A percentile compares a stretch with the other conserved stretches of the same genome.
Evolutionary conservation across 345 rosid species (phyloP).

Genomic region (Moricandia arvensis): DNA sequence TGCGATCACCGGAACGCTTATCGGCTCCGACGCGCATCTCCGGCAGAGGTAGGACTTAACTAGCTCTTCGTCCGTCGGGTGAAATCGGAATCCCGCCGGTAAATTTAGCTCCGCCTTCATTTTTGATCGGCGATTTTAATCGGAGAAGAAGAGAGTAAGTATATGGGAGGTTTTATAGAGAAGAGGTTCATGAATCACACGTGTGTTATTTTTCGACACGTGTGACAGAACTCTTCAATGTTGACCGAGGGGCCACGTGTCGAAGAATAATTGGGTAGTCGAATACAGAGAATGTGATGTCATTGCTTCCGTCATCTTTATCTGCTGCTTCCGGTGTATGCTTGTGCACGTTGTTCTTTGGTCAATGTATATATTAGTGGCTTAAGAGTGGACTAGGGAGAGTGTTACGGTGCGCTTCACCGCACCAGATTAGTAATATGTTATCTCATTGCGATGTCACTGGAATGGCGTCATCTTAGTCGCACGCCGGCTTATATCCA

Average conservation of each 20-base stretch:
- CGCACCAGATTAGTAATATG: background rate
- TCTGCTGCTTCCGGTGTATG: constrained; percentile 19
- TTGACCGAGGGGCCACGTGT: constrained; percentile 37
- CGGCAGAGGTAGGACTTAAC: constrained; percentile 70
- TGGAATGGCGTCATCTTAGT: constrained; percentile 7
- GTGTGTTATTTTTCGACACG: constrained; percentile 22
- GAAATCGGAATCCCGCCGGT: constrained; percentile 93
- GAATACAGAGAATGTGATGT: constrained; percentile 27
- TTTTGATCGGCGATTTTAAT: constrained; percentile 25
- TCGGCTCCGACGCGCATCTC: constrained; percentile 59
- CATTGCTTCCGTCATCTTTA: constrained; percentile 40
- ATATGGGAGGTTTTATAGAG: constrained; percentile 19
- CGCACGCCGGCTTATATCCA: constrained; percentile 14
- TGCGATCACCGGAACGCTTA: constrained; percentile 67
- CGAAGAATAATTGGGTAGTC: background rate
- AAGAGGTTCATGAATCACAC: constrained; percentile 24
- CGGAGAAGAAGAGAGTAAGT: constrained; percentile 13
- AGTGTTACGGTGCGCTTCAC: background rate
- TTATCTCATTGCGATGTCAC: background rate
- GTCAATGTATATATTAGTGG: background rate
- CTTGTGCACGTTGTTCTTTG: constrained; percentile 1
- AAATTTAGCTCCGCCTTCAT: constrained; percentile 58
- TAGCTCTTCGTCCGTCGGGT: constrained; percentile 91
- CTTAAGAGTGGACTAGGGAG: background rate
- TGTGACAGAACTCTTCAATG: constrained; percentile 24